Evolutionary conservation across 305 asterid genomes (phyloP), one percentile per base, ranked within the genome.

Genomic region (Fraxinus paxiana): DNA sequence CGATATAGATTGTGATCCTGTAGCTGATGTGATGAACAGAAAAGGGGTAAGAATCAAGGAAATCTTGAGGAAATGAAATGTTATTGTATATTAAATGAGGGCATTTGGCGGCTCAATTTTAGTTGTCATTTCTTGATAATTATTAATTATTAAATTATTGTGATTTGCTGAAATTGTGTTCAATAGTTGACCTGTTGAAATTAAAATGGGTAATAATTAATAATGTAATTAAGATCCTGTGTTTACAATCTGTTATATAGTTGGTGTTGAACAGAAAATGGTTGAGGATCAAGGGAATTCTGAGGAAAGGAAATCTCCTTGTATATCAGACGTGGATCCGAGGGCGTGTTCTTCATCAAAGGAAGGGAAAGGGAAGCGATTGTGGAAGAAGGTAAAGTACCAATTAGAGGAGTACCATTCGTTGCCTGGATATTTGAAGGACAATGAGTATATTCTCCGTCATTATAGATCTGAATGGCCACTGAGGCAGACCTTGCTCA

Each of bases 391-490:
- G 84, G 97, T 96, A 89, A 94, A 87, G 89, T 94, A 92, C 82
- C 98, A 96, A 87, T 88, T 96, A 85, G 99, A 92, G 81, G 99
- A 96, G 88, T 96, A 96, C 86, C 94, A 96, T 81, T 84, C 97
- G 1, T 87, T 96, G 91, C 99, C 99, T 76, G 92, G 84, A 15
- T 96, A 91, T 90, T 92, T 96, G 88, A 94, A 93, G 90, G 98
- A 96, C 87, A 96, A 96, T 73, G 98, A 94, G 85, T 96, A 87
- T 56, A 93, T 94, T 84, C 88, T 89, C 78, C 89, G 94, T 2
- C 88, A 92, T 92, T 96, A 94, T 83, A 85, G 99, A 61, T 59
- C 94, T 12, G 98, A 94, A 80, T 96, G 99, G 98, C 98, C 99
- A 77, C 83, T 96, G 87, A 94, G 88, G 87, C 97, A 93, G 77